A percentile compares a stretch with the other conserved stretches of the same genome.
Conservation (phyloP, 2,329 filamentous ascomycete genomes). For the Neodidymelliopsis sp. region DNA sequence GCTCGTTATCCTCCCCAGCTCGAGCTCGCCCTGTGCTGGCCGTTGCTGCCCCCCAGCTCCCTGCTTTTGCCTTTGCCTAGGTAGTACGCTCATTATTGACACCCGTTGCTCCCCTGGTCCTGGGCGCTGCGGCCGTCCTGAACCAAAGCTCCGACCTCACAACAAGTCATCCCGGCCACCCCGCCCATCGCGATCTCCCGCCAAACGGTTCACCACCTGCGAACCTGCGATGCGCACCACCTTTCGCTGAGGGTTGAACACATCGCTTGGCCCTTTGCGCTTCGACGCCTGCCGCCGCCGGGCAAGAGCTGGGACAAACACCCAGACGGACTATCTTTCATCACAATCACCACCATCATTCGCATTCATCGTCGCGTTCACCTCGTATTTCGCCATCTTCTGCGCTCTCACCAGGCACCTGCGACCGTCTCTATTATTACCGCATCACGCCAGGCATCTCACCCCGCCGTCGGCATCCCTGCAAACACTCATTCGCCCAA, state of each 20-base stretch:
- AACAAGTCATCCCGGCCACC: conserved; percentile 23
- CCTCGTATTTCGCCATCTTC: conserved; percentile 12
- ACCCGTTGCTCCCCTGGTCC: conserved; percentile 8
- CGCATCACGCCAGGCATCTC: neutral
- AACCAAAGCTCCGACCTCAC: conserved; percentile 21
- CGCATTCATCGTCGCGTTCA: conserved; percentile 27
- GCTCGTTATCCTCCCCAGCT: conserved; percentile 8
- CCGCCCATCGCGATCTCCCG: conserved; percentile 14
- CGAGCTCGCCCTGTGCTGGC: conserved; percentile 15
- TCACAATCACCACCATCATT: conserved; percentile 22
- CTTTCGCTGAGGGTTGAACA: conserved; percentile 11
- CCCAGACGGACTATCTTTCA: conserved; percentile 16
- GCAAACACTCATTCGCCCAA: conserved; percentile 4
- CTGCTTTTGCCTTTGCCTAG: no score
- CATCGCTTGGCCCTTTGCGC: conserved; percentile 19
- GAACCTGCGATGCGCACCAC: conserved; percentile 17
- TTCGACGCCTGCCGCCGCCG: conserved; percentile 15
- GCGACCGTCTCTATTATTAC: conserved; percentile 8
- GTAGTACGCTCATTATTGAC: conserved; percentile 12
- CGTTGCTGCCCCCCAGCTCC: neutral
- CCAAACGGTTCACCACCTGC: conserved; percentile 7
- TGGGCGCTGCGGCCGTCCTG: conserved; percentile 15
- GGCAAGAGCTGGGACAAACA: conserved; percentile 23
- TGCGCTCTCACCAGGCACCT: conserved; percentile 9
- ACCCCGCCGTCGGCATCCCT: conserved; percentile 1